phyloP scores from a whole-genome alignment of 768 basidiomycete species.

The Tulasnella sp. region DNA sequence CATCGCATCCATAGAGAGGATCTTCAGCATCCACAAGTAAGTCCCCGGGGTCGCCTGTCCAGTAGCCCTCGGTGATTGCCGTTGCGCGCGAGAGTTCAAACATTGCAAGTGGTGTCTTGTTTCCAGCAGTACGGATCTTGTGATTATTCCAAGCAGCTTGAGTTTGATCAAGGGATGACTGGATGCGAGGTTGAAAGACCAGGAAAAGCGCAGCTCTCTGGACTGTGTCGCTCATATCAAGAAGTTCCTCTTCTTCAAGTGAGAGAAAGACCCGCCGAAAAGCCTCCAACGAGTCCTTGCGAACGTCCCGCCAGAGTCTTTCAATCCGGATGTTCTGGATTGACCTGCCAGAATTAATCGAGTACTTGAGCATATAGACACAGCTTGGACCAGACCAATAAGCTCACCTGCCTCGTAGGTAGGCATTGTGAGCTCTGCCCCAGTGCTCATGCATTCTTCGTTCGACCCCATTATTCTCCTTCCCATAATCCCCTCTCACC shows the following conservation, averaged over 20 bases:
- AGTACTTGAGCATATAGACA: background rate
- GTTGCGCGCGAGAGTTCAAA: too few species aligned
- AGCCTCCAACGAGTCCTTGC: background rate
- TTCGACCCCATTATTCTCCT: background rate
- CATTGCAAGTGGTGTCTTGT: too few species aligned
- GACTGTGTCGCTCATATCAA: background rate
- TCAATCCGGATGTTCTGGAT: constrained; percentile 6
- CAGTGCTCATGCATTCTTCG: background rate
- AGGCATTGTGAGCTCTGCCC: background rate
- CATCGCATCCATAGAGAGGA: too few species aligned
- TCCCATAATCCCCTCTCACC: constrained; percentile 8
- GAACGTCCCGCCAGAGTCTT: constrained; percentile 2
- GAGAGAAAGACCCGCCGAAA: background rate
- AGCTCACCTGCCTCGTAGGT: background rate
- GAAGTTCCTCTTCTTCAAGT: background rate
- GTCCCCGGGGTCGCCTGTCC: too few species aligned
- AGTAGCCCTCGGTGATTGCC: too few species aligned
- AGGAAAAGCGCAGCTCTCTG: background rate
- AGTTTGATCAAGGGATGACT: too few species aligned
- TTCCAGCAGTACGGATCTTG: too few species aligned
- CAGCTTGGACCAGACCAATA: background rate
- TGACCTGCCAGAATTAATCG: background rate
- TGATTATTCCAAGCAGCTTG: too few species aligned
- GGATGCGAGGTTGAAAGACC: background rate
- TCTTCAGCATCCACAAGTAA: too few species aligned